Percentiles rank a stretch among this genome's conserved stretches.
Conservation (phyloP, 345 rosid genomes). For the Hibiscus trionum region DNA sequence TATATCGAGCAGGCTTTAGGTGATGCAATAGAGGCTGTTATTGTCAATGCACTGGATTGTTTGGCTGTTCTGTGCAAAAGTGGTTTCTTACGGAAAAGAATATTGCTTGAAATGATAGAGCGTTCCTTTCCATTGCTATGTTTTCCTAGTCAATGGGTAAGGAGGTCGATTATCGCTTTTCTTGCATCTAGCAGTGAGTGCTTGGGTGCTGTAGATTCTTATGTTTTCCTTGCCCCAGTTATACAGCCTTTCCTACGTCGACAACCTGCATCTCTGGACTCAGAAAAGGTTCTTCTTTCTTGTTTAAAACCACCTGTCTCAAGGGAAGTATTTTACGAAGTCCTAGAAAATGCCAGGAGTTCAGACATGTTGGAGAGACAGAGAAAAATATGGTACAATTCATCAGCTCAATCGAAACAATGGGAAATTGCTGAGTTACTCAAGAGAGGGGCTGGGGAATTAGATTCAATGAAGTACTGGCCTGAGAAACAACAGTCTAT, state of each 20-base stretch:
- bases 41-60: slow-evolving; percentile 91
- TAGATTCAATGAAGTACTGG: slow-evolving; percentile 42
- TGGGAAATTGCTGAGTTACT: slow-evolving; percentile 41
- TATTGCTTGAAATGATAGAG: slow-evolving; percentile 87
- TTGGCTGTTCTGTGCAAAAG: slow-evolving; percentile 71
- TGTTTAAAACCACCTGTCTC: slow-evolving; percentile 80
- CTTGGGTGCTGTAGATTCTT: slow-evolving; percentile 86
- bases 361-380: slow-evolving; percentile 79
- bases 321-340: slow-evolving; percentile 59
- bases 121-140: slow-evolving; percentile 76
- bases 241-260: slow-evolving; percentile 88
- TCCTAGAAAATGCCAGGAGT: slow-evolving; percentile 67
- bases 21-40: slow-evolving; percentile 83
- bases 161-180: slow-evolving; percentile 80
- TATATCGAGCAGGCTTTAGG: slow-evolving; percentile 91
- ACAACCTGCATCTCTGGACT: slow-evolving; percentile 83
- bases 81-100: slow-evolving; percentile 75
- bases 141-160: slow-evolving; percentile 96
- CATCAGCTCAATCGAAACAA: slow-evolving; percentile 64
- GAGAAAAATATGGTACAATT: slow-evolving; percentile 94
- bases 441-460: slow-evolving; percentile 38
- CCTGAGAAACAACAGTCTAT: slow-evolving; percentile 35
- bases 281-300: slow-evolving; percentile 65
- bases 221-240: slow-evolving; percentile 79
- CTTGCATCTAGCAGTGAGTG: slow-evolving; percentile 78